A percentile compares a stretch with the other conserved stretches of the same genome.
phyloP scores from a whole-genome alignment of 805 yeast genomes.

The Ogataea salicorniae region DNA sequence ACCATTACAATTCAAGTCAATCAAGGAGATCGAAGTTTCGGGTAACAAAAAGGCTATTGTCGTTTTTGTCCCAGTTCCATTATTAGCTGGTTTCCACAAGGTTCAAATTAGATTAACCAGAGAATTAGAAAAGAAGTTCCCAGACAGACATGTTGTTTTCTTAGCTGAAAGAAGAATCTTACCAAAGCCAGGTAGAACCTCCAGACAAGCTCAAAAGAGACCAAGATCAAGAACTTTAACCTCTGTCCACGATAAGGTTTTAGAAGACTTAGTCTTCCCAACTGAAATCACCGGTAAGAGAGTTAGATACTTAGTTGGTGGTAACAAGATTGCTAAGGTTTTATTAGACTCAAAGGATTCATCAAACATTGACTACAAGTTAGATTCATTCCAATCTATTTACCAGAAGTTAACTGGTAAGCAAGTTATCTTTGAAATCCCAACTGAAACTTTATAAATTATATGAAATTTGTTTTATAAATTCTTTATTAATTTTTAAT shows the following conservation, averaged over 20 bases:
- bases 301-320: slow-evolving; percentile 98
- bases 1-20: slow-evolving; percentile 97
- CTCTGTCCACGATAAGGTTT: slow-evolving; percentile 97
- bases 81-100: slow-evolving; percentile 88
- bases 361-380: slow-evolving; percentile 94
- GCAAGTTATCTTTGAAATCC: slow-evolving; percentile 97
- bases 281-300: slow-evolving; percentile 99
- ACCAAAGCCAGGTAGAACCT: slow-evolving; percentile 96
- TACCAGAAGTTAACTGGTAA: slow-evolving; percentile 99
- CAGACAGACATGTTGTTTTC: slow-evolving; percentile 99
- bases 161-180: slow-evolving; percentile 99
- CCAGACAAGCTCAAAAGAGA: slow-evolving; percentile 96
- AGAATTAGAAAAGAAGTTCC: slow-evolving; percentile 99
- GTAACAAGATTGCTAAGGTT: slow-evolving; percentile 96
- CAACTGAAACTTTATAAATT: slow-evolving; percentile 45
- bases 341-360: slow-evolving; percentile 97
- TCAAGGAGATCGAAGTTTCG: slow-evolving; percentile 95
- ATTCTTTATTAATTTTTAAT: neutral
- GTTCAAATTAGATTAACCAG: slow-evolving; percentile 97
- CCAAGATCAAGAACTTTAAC: slow-evolving; percentile 99
- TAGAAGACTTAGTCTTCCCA: slow-evolving; percentile 99
- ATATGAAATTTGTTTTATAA: neutral
- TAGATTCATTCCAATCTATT: slow-evolving; percentile 98
- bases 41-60: slow-evolving; percentile 99
- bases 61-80: slow-evolving; percentile 97